Base-by-base conservation (phyloP, 306 rosid species). In the Comarum palustre region DNA sequence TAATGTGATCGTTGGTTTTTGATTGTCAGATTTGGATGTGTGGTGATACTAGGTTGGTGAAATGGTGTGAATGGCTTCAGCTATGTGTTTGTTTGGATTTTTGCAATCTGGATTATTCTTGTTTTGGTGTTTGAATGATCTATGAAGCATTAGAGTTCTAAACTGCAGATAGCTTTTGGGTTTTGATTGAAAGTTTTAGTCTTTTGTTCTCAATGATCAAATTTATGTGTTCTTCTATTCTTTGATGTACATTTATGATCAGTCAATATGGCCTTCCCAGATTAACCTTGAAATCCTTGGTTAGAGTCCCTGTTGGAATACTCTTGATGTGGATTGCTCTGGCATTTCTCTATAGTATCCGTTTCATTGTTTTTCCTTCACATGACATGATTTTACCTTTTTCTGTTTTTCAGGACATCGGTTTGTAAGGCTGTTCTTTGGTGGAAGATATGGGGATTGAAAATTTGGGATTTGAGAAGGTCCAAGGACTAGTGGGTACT, bases 391-490 rank as follows among this genome's bases (percentile, higher is more conserved):
- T 72, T 46, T 47, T 82, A 19, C 5, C 51, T 2, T 46, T 14
- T 45, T n/a, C 73, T 65, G 66, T 55, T 31, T 29, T 66, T 61
- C 83, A 90, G 87, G 87, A 75, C 73, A 68, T 79, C 69, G 58
- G 79, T 74, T 77, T 68, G 73, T 73, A 82, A 84, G 86, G 73
- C 67, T 80, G 65, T 70, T 29, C 68, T 84, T 77, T 78, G 59
- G 79, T 69, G 74, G 82, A 81, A 84, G 82, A 42, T 25, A 95
- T 95, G 99, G 84, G 89, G 17, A 82, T 83, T 42, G 99, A 91
- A 80, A 86, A 90, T 83, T 82, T 14, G 60, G 97, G 96, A 75
- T 95, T 95, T 75, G 99, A 91, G 90, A 85, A 79, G 86, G 95
- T 90, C 79, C 77, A 85, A 70, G 93, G 85, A 58, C 99, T 93